Conservation (phyloP, 2,329 filamentous ascomycete genomes). For the Aspergillus hiratsukae region DNA sequence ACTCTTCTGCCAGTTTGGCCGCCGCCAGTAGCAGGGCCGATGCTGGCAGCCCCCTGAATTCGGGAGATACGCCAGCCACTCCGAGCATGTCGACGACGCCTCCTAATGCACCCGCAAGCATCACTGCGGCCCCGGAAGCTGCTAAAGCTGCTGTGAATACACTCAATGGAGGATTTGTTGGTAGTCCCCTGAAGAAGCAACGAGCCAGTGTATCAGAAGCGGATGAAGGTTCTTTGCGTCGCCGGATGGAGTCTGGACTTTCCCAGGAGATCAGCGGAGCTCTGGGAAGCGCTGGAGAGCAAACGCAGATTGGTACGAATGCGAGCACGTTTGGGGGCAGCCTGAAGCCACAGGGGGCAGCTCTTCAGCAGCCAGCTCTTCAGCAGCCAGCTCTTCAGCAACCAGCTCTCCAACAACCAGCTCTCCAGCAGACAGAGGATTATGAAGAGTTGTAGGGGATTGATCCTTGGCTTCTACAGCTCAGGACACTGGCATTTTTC, state of each 20-base stretch:
- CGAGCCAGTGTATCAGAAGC: constrained; percentile 42
- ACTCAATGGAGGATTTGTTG: constrained; percentile 35
- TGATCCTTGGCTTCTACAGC: background rate
- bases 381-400: background rate
- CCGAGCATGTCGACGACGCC: constrained; percentile 33
- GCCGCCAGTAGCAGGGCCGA: constrained; percentile 28
- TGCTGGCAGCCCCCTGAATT: constrained; percentile 34
- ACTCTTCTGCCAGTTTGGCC: constrained; percentile 55
- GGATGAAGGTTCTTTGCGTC: constrained; percentile 38
- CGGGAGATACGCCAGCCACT: constrained; percentile 33
- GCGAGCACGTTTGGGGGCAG: constrained; percentile 16
- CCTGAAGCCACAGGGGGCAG: constrained; percentile 11
- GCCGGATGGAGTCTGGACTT: constrained; percentile 37
- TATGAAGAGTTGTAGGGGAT: constrained; percentile 30
- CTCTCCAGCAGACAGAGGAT: constrained; percentile 7
- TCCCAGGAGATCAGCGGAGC: constrained; percentile 37
- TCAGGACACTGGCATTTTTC: constrained; percentile 4
- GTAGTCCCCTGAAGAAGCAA: constrained; percentile 46
- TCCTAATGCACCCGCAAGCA: constrained; percentile 22
- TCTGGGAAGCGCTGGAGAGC: constrained; percentile 20
- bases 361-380: background rate
- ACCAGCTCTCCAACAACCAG: background rate
- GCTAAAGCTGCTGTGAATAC: constrained; percentile 19
- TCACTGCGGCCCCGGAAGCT: constrained; percentile 16
- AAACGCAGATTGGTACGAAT: constrained; percentile 7